phyloP scores from a whole-genome alignment of 306 rosid species.

The Fragaria nilgerrensis region DNA sequence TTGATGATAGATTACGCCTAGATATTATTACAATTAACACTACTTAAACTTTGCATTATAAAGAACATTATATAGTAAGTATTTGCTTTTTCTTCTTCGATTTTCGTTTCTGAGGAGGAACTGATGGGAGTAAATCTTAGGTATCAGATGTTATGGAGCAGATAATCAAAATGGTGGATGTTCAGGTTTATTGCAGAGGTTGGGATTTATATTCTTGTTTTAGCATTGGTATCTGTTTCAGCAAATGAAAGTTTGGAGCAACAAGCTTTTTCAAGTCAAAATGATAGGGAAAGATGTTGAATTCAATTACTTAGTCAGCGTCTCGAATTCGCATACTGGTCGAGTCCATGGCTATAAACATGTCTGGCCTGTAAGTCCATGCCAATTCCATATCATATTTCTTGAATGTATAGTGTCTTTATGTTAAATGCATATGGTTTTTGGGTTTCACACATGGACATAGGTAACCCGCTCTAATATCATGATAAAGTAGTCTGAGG shows the following conservation, averaged over 20 bases:
- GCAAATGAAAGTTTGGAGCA: slow-evolving; percentile 31
- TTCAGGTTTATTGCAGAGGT: slow-evolving; percentile 20
- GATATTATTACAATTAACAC: not conserved
- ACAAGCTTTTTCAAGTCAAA: slow-evolving; percentile 26
- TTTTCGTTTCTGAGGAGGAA: slow-evolving; percentile 5
- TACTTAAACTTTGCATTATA: not conserved
- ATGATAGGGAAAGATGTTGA: slow-evolving; percentile 7
- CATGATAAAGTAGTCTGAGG: no score
- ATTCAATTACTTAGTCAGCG: slow-evolving; percentile 24
- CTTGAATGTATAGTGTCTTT: no score
- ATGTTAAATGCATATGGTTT: no score
- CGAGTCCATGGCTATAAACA: slow-evolving; percentile 37
- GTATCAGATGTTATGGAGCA: not conserved
- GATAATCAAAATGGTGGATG: slow-evolving; percentile 25
- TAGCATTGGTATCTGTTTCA: slow-evolving; percentile 37
- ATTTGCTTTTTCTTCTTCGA: not conserved
- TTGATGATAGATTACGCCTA: no score
- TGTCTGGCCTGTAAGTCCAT: slow-evolving; percentile 59
- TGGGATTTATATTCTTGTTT: slow-evolving; percentile 22
- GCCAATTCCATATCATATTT: no score
- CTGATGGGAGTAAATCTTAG: not conserved
- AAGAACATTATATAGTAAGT: not conserved
- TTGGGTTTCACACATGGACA: no score
- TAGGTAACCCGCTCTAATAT: no score
- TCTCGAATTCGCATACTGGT: slow-evolving; percentile 32